Evolutionary conservation across 1,139 yeast genomes (phyloP), one percentile per base, ranked within the genome.

Genomic region (Blastobotrys elegans): DNA sequence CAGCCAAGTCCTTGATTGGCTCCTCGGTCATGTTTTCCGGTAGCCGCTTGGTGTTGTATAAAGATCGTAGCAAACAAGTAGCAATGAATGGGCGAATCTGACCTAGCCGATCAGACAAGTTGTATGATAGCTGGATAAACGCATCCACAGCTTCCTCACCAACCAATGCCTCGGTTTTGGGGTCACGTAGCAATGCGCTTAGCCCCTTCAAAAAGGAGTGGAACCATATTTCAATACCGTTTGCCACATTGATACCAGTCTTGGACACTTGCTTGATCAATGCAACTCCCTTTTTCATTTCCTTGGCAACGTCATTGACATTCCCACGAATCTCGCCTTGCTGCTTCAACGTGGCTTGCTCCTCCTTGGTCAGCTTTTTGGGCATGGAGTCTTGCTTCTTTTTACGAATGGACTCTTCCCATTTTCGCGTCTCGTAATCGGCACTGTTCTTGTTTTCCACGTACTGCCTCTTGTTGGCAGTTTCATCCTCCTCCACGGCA

Each of bases 381-480:
- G 50, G 35, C 20, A 50, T 40, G 8, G 52, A 35, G 2, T 50
- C 52, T 6, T 49, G 50, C 55, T 80, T 80, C 61, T 87, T 92
- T 55, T 80, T 80, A 57, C 90, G 79, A 41, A 92, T 76, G 45
- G 77, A 77, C 58, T 84, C 90, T 64, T 92, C 98, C 97, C 98
- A 92, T 60, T 86, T 82, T 53, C 78, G 73, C 14, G 89, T 85
- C 57, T 86, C 95, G 61, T 86, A 87, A 59, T 89, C 96, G 60
- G 80, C 87, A 2, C 84, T 68, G 61, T 86, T 86, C 59, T 84
- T 86, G 57, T 73, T 70, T 42, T 72, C 70, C 11, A 64, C 64
- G 33, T 65, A 64, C 21, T 59, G 61, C 33, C 49, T 51, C 16
- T 49, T 31, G 14, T 69, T 61, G 21, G 70, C 71, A 44, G 85